These are phyloP conservation scores for Mallotus repandus DNA, from an alignment of 441 rosid genomes.

Conservation along the genomic window DNA sequence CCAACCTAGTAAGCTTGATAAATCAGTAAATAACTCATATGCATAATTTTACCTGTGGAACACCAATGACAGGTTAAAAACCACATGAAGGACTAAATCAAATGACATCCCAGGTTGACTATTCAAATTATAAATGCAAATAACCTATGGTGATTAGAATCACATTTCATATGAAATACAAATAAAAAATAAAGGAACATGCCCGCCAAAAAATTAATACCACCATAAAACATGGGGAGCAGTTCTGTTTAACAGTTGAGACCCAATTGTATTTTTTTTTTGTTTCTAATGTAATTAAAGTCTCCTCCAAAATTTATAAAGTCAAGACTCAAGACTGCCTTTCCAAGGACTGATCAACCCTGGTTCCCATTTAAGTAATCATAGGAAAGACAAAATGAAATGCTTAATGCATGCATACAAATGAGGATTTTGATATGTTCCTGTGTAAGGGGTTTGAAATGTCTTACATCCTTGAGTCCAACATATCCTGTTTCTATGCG, in stretches of 20 bases:
- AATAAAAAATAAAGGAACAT: not conserved
- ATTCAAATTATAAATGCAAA: not conserved
- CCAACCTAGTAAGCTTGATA: not conserved
- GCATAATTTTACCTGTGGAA: not conserved
- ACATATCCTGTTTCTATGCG: constrained; percentile 84
- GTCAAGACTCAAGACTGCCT: not conserved
- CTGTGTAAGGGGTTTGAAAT: not conserved
- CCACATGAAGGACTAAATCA: not conserved
- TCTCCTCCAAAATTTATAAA: not conserved
- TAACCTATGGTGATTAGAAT: not conserved
- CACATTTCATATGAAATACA: not conserved
- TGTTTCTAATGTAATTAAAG: not conserved
- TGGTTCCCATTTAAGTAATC: not conserved
- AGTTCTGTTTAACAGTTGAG: no score
- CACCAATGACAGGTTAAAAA: not conserved
- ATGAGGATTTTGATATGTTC: not conserved
- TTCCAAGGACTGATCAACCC: not conserved
- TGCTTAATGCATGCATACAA: not conserved
- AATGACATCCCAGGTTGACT: not conserved
- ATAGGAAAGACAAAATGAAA: not conserved
- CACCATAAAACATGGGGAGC: no score
- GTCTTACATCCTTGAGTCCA: constrained; percentile 88
- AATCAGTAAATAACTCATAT: not conserved
- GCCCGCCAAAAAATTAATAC: no score
- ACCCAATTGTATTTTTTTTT: no score